Base-by-base conservation (phyloP, 495 filamentous ascomycete genomes). In the Elaphomyces granulatus region DNA sequence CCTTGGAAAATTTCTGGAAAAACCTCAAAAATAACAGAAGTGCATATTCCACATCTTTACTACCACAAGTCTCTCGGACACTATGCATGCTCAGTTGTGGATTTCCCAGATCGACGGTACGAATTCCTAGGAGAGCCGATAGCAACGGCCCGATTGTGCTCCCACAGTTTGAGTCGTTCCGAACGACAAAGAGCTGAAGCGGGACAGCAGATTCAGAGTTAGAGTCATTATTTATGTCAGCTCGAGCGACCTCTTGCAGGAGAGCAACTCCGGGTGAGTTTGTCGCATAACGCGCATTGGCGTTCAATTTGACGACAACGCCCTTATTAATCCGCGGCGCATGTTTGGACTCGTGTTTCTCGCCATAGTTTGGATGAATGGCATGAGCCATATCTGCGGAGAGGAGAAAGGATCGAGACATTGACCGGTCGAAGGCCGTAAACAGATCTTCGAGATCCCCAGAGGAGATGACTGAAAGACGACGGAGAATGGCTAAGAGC, bases 361-460 rank as follows among this genome's bases (percentile, higher is more conserved):
- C 71, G 0, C 77, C 63, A 60, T 94, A 96, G 64, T 99, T 99
- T 23, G 90, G 90, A 57, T 99, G 80, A 10, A 96, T 77, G 2
- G 77, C 77, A 61, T 99, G 90, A 2, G 92, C 87, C 87, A 96
- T 95, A 56, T 99, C 90, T 30, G 92, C 92, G 4, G 87, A 94
- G 45, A 96, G 69, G 31, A 99, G 73, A 68, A 99, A 94, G 2
- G 84, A 94, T n/a, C 78, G 81, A 16, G 83, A 71, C 34, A 94
- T 73, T 10, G 83, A 88, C 64, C 96, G 86, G 60, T 96, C 90
- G 51, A 87, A 94, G 21, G 87, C 86, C 8, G 87, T 94, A 6
- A 72, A 53, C 9, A 68, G 55, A 41, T 81, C 74, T 9, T 60
- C 46, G 4, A 67, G 59, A 3, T 37, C 37, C 10, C 58, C 56